phyloP scores from a whole-genome alignment of 139 green algal genomes.

The Microglena sp. region DNA sequence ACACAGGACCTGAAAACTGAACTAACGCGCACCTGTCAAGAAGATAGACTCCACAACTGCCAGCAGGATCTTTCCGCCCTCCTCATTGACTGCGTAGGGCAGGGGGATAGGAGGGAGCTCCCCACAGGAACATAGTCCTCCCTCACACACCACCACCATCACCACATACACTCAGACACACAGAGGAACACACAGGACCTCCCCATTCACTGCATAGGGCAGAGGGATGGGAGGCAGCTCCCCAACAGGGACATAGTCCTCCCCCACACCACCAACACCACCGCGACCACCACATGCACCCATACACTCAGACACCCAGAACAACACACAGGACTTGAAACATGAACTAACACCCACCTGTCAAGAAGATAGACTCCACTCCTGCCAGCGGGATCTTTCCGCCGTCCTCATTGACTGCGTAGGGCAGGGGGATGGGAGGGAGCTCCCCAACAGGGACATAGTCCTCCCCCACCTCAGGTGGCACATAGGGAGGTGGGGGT shows the following conservation, averaged over 20 bases:
- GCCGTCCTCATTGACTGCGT: conserved; percentile 29
- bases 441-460: conserved; percentile 30
- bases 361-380: conserved; percentile 44
- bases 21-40: conserved; percentile 41
- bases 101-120: conserved; percentile 20
- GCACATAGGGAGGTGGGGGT: conserved; percentile 9
- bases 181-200: no score
- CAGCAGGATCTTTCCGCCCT: conserved; percentile 35
- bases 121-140: conserved; percentile 32
- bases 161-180: no score
- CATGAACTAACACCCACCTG: conserved; percentile 22
- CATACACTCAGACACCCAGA: neutral
- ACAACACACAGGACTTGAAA: no score
- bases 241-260: conserved; percentile 30
- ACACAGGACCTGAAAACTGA: no score
- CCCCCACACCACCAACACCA: no score
- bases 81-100: conserved; percentile 28
- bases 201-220: conserved; percentile 28
- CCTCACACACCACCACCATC: no score
- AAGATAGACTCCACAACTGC: conserved; percentile 42
- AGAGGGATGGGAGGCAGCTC: conserved; percentile 20
- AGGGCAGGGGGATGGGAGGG: conserved; percentile 26
- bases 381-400: conserved; percentile 31
- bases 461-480: conserved; percentile 22
- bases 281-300: no score